Percentiles rank a stretch among this genome's conserved stretches.
Conservation (phyloP, 805 yeast genomes). For the Suhomyces sp. region DNA sequence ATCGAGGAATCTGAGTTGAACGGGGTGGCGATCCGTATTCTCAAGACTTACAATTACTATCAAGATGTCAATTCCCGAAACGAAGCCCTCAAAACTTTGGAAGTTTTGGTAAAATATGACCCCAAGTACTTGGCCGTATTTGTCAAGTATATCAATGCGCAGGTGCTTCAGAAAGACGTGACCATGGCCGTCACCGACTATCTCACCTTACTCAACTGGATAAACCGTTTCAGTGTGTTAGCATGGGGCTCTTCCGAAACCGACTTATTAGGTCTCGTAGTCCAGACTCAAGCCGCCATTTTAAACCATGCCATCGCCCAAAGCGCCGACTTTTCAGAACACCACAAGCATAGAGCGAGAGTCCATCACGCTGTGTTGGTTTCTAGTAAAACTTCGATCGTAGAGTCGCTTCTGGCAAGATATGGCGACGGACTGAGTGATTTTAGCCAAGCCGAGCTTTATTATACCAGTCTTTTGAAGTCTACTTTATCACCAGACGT, state of each 20-base stretch:
- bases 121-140: constrained; percentile 34
- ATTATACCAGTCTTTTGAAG: background rate
- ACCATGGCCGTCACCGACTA: constrained; percentile 57
- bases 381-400: constrained; percentile 25
- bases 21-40: constrained; percentile 26
- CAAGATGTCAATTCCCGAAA: constrained; percentile 49
- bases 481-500: constrained; percentile 6
- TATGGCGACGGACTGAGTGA: background rate
- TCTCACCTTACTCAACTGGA: constrained; percentile 59
- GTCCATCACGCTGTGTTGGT: constrained; percentile 27
- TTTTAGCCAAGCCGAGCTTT: background rate
- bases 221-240: constrained; percentile 32
- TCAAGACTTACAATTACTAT: constrained; percentile 50
- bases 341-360: constrained; percentile 16
- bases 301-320: constrained; percentile 24
- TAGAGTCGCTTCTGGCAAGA: constrained; percentile 5
- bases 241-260: constrained; percentile 10
- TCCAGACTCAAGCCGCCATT: constrained; percentile 34
- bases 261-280: constrained; percentile 20
- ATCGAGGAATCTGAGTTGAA: constrained; percentile 17
- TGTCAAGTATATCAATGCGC: constrained; percentile 36
- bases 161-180: constrained; percentile 21
- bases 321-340: constrained; percentile 8
- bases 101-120: constrained; percentile 29
- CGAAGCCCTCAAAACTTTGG: constrained; percentile 40